Evolutionary conservation across 164 flowering plant species (phyloP).

Genomic region (Aristolochia contorta): DNA sequence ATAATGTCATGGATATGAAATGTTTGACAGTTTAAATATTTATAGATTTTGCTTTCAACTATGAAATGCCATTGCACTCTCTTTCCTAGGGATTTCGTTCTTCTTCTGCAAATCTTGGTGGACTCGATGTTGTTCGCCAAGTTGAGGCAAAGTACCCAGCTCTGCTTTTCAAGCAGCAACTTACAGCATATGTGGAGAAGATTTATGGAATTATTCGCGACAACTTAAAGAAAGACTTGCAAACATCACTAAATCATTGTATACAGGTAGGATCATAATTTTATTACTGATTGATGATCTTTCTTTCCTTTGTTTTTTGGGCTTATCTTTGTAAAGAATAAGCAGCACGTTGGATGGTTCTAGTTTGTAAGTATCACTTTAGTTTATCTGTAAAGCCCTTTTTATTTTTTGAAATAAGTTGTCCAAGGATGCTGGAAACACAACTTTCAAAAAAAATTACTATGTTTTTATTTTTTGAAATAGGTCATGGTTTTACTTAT

Average conservation of each 20-base stretch:
- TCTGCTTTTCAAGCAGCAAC: conserved; percentile 95
- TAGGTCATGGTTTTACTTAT: too few relatives aligned
- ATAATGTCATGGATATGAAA: too few relatives aligned
- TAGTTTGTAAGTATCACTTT: too few relatives aligned
- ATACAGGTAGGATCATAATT: conserved; percentile 50
- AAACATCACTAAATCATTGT: conserved; percentile 64
- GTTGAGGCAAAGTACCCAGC: conserved; percentile 99
- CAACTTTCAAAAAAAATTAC: too few relatives aligned
- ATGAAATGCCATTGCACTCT: conserved; percentile 1
- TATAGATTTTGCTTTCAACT: neutral
- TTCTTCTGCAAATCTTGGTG: conserved; percentile 53
- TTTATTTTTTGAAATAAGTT: too few relatives aligned
- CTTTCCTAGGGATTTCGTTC: conserved; percentile 81
- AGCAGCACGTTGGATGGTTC: too few relatives aligned
- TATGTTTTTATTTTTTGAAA: too few relatives aligned
- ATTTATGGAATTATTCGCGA: conserved; percentile 93
- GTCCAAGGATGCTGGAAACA: too few relatives aligned
- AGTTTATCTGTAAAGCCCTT: too few relatives aligned
- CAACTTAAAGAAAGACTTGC: conserved; percentile 81
- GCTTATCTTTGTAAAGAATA: neutral
- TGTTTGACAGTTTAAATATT: too few relatives aligned
- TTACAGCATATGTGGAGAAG: conserved; percentile 98
- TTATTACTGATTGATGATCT: neutral
- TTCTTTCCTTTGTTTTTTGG: neutral
- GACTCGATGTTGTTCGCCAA: conserved; percentile 59